Evolutionary conservation across 192 early-diverging fungal species (phyloP).

Genomic region (Gigaspora rosea): DNA sequence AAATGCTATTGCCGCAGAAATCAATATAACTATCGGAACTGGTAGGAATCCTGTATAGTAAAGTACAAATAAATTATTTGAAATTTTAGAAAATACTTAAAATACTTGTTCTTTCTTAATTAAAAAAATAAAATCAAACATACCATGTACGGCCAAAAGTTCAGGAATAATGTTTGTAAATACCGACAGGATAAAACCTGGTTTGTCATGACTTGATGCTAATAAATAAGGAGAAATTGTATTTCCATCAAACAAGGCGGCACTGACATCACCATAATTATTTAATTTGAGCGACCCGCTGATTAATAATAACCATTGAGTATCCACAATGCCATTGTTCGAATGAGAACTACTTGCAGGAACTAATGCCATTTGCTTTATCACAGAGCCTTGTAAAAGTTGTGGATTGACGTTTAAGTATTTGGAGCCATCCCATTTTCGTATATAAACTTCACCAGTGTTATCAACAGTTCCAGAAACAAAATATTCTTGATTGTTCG

Average conservation of each 20-base stretch:
- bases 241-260: constrained; percentile 52
- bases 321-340: constrained; percentile 34
- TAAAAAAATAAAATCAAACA: constrained; percentile 16
- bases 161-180: constrained; percentile 30
- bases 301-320: constrained; percentile 44
- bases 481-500: constrained; percentile 33
- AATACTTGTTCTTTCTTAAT: not conserved
- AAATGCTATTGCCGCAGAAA: constrained; percentile 69
- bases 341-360: constrained; percentile 14
- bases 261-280: constrained; percentile 41
- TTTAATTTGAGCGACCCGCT: constrained; percentile 47
- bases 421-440: constrained; percentile 51
- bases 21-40: constrained; percentile 64
- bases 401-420: constrained; percentile 38
- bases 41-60: constrained; percentile 38
- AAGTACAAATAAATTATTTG: not conserved
- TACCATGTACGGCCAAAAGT: constrained; percentile 24
- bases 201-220: constrained; percentile 28
- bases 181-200: constrained; percentile 32
- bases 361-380: constrained; percentile 1
- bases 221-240: constrained; percentile 50
- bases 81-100: not conserved
- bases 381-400: not conserved
- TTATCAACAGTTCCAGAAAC: constrained; percentile 30
- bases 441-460: constrained; percentile 44